A percentile compares a stretch with the other conserved stretches of the same genome.
Conservation (phyloP, 1,139 yeast genomes). For the Yamadazyma taylorii region DNA sequence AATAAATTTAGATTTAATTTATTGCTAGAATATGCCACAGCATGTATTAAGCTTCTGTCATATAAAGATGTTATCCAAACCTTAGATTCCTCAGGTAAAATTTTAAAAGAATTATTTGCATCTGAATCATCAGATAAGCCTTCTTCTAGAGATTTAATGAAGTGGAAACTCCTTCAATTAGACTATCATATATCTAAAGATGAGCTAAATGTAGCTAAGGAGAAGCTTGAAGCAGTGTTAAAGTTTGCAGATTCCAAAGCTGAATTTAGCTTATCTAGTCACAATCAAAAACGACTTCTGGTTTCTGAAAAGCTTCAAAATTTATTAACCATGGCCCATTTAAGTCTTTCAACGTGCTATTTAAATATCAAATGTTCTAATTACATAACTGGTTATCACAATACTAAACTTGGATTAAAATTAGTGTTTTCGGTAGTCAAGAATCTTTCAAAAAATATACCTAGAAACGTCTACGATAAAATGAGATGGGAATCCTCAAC, state of each 20-base stretch:
- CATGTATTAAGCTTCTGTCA: conserved; percentile 6
- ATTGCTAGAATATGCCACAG: conserved; percentile 14
- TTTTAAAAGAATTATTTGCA: conserved; percentile 5
- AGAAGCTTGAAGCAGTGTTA: conserved; percentile 24
- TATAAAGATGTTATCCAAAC: conserved; percentile 11
- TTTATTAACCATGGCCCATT: conserved; percentile 34
- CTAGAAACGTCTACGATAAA: conserved; percentile 20
- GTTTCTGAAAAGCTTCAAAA: conserved; percentile 30
- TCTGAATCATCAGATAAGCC: background rate
- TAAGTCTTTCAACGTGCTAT: conserved; percentile 31
- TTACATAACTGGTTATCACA: conserved; percentile 25
- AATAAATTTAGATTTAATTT: conserved; percentile 5
- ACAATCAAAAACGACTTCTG: conserved; percentile 12
- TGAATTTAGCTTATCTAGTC: conserved; percentile 27
- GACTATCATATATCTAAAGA: conserved; percentile 21
- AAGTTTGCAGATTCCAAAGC: conserved; percentile 26
- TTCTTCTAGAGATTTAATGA: conserved; percentile 18
- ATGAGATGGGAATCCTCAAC: conserved; percentile 38
- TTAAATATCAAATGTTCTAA: conserved; percentile 18
- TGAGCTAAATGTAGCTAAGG: conserved; percentile 19
- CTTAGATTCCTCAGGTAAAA: conserved; percentile 6
- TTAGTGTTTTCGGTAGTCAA: conserved; percentile 42
- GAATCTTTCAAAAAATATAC: conserved; percentile 27
- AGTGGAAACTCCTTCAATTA: conserved; percentile 35
- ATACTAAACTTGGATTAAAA: conserved; percentile 39